Evolutionary conservation across 2,329 filamentous ascomycete species (phyloP).

Genomic region (Tolypocladium album): DNA sequence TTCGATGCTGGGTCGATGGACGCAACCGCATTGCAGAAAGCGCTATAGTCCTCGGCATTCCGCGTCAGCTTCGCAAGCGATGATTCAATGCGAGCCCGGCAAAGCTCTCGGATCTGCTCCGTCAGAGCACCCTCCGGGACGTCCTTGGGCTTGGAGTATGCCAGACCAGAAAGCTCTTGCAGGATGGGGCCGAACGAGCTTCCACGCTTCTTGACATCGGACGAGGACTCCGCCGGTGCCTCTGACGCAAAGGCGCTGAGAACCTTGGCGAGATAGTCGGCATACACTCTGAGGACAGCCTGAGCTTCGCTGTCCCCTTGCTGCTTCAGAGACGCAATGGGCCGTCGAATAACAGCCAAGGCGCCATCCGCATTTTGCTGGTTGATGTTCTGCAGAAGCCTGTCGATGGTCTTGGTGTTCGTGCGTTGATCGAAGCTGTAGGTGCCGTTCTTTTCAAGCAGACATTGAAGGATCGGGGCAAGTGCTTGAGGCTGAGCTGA

Average conservation of each 20-base stretch:
- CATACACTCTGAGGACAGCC: slow-evolving; percentile 34
- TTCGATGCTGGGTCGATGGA: slow-evolving; percentile 41
- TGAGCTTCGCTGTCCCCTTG: slow-evolving; percentile 16
- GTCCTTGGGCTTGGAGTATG: slow-evolving; percentile 38
- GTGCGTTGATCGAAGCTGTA: slow-evolving; percentile 81
- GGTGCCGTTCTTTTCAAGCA: slow-evolving; percentile 60
- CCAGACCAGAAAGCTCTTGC: slow-evolving; percentile 42
- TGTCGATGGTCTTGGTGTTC: slow-evolving; percentile 75
- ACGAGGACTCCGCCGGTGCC: slow-evolving; percentile 10
- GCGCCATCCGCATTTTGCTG: slow-evolving; percentile 42
- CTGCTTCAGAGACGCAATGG: slow-evolving; percentile 19
- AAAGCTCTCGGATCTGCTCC: slow-evolving; percentile 40
- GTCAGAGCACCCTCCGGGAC: slow-evolving; percentile 33
- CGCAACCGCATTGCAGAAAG: slow-evolving; percentile 43
- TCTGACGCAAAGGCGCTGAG: slow-evolving; percentile 25
- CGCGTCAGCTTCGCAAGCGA: slow-evolving; percentile 48
- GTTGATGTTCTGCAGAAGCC: slow-evolving; percentile 52
- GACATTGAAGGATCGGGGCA: slow-evolving; percentile 47
- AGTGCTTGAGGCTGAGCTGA: slow-evolving; percentile 50
- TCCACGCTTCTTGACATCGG: slow-evolving; percentile 16
- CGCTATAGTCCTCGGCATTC: slow-evolving; percentile 38
- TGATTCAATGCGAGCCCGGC: slow-evolving; percentile 45
- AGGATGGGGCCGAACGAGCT: slow-evolving; percentile 27
- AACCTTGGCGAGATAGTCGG: slow-evolving; percentile 43
- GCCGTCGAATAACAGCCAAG: slow-evolving; percentile 36